Conservation (phyloP, 257 asterid species). For the Orobanche coerulescens region DNA sequence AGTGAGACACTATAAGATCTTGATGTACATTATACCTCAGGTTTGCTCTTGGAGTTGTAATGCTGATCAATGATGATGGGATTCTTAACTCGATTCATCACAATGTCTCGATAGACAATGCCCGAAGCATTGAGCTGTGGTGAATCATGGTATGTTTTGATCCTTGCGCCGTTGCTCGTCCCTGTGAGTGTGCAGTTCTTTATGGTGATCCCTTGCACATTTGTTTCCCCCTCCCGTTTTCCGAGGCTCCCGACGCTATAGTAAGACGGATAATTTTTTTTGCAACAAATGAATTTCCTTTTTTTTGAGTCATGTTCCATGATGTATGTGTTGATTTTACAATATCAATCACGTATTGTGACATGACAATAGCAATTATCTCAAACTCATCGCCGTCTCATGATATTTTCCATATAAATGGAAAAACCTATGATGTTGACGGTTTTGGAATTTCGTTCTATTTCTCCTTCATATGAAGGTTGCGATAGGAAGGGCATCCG, state of each 20-base stretch:
- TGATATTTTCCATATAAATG: too few species aligned
- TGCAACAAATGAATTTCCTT: too few species aligned
- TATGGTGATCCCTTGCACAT: constrained; percentile 33
- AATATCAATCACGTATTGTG: too few species aligned
- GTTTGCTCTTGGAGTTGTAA: constrained; percentile 33
- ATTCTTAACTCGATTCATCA: constrained; percentile 41
- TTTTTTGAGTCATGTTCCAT: neutral
- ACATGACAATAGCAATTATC: too few species aligned
- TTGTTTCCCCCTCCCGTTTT: constrained; percentile 34
- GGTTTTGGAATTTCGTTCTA: too few species aligned
- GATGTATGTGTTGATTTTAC: neutral
- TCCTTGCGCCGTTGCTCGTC: constrained; percentile 71
- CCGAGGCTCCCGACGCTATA: constrained; percentile 78
- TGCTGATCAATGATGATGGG: constrained; percentile 75
- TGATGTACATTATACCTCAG: constrained; percentile 25
- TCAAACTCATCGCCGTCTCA: too few species aligned
- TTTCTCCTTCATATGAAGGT: too few species aligned
- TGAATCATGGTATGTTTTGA: constrained; percentile 51
- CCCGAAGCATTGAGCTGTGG: constrained; percentile 18
- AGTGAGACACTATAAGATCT: neutral
- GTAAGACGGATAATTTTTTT: too few species aligned
- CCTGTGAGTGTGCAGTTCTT: constrained; percentile 45
- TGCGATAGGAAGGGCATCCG: too few species aligned
- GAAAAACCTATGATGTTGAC: too few species aligned
- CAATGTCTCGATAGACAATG: constrained; percentile 32